Evolutionary conservation across 352 stramenopile genomes (phyloP).

Genomic region (Paralagenidium karlingii): DNA sequence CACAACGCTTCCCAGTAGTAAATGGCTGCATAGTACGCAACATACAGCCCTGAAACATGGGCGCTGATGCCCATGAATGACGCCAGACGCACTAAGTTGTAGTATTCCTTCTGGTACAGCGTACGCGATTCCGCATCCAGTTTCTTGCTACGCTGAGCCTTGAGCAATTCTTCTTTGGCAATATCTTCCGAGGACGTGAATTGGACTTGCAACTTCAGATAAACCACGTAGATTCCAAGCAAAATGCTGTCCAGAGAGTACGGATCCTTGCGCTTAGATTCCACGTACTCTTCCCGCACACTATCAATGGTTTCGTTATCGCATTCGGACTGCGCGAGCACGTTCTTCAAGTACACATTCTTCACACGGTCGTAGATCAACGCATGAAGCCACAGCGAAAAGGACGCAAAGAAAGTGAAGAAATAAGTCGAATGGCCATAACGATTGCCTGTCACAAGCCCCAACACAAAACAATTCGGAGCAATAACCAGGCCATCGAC

Average conservation of each 20-base stretch:
- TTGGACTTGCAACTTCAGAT: slow-evolving; percentile 42
- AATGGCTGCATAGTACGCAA: slow-evolving; percentile 53
- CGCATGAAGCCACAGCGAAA: slow-evolving; percentile 69
- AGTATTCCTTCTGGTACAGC: slow-evolving; percentile 42
- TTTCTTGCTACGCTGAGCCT: slow-evolving; percentile 24
- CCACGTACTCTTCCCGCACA: slow-evolving; percentile 50
- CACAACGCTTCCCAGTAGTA: slow-evolving; percentile 63
- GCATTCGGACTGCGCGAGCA: slow-evolving; percentile 59
- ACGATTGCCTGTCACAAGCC: slow-evolving; percentile 30
- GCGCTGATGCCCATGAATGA: slow-evolving; percentile 77
- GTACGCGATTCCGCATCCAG: slow-evolving; percentile 49
- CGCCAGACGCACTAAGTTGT: slow-evolving; percentile 43
- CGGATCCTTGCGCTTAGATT: slow-evolving; percentile 44
- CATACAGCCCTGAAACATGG: slow-evolving; percentile 56
- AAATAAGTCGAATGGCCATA: slow-evolving; percentile 33
- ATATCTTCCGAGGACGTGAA: slow-evolving; percentile 50
- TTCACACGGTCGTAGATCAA: slow-evolving; percentile 82
- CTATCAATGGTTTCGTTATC: slow-evolving; percentile 72
- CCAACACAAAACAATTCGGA: slow-evolving; percentile 58
- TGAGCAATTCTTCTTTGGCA: slow-evolving; percentile 34
- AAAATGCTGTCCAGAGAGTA: slow-evolving; percentile 52
- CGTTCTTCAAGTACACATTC: slow-evolving; percentile 82
- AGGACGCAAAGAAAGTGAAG: slow-evolving; percentile 32
- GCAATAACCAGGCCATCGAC: slow-evolving; percentile 65
- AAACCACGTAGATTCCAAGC: slow-evolving; percentile 68